Conservation (phyloP, 176 grass and related monocot genomes). For the Triticum timopheevii region DNA sequence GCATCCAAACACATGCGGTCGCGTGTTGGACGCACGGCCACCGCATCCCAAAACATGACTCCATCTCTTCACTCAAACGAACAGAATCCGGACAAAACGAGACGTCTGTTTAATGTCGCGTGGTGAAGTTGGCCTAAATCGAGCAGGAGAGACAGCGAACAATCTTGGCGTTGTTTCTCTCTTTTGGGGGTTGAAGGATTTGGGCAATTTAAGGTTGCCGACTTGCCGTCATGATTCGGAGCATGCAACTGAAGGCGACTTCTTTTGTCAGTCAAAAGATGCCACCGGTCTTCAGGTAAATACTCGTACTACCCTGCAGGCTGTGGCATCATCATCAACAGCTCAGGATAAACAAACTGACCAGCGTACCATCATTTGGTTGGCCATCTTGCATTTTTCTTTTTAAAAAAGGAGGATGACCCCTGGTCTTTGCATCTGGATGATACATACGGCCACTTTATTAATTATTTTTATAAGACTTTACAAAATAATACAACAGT, state of each 20-base stretch:
- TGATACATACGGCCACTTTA: too few relatives aligned
- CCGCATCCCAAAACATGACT: too few relatives aligned
- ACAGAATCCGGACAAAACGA: too few relatives aligned
- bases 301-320: not conserved
- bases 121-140: too few relatives aligned
- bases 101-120: too few relatives aligned
- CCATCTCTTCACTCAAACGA: too few relatives aligned
- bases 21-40: too few relatives aligned
- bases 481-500: too few relatives aligned
- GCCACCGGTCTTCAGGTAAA: conserved; percentile 38
- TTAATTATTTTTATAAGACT: too few relatives aligned
- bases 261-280: conserved; percentile 40
- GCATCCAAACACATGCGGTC: too few relatives aligned
- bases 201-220: not conserved
- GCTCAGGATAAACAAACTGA: not conserved
- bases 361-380: conserved; percentile 31
- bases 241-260: not conserved
- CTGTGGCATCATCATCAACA: not conserved
- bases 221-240: conserved; percentile 26
- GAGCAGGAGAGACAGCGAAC: not conserved
- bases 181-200: not conserved
- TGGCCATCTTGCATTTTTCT: conserved; percentile 22
- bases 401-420: too few relatives aligned
- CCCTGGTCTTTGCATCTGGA: too few relatives aligned
- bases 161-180: not conserved